These are phyloP conservation scores for Corylus heterophylla DNA, from an alignment of 306 rosid genomes.

Conservation along the genomic window DNA sequence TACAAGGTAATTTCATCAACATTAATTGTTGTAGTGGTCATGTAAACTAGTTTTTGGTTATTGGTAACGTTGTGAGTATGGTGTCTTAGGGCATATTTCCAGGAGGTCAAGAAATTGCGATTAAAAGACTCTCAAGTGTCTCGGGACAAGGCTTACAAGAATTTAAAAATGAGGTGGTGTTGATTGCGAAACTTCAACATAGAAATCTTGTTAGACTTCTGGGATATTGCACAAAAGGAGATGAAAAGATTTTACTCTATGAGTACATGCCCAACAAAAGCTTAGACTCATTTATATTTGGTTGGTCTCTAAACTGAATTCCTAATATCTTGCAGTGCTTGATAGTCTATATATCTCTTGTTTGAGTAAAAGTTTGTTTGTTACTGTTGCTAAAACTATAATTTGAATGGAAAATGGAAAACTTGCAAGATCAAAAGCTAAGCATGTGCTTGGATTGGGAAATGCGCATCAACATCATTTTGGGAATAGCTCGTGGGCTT, in stretches of 20 bases:
- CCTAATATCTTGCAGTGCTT: not conserved
- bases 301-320: conserved; percentile 15
- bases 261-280: conserved; percentile 57
- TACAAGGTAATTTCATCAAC: too few relatives aligned
- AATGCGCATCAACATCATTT: conserved; percentile 39
- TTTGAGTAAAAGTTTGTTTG: not conserved
- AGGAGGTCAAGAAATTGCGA: conserved; percentile 37
- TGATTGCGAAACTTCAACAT: conserved; percentile 54
- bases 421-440: conserved; percentile 26
- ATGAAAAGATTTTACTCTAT: conserved; percentile 50
- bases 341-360: not conserved
- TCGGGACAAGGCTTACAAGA: conserved; percentile 51
- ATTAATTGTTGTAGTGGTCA: too few relatives aligned
- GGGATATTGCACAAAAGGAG: conserved; percentile 43
- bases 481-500: conserved; percentile 33
- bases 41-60: not conserved
- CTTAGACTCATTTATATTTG: conserved; percentile 49
- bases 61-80: not conserved
- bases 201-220: conserved; percentile 46
- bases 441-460: conserved; percentile 38
- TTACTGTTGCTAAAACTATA: not conserved
- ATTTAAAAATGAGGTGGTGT: conserved; percentile 45
- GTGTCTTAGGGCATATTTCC: conserved; percentile 36
- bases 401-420: not conserved
- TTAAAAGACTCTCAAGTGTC: conserved; percentile 50